Evolutionary conservation across 2,329 filamentous ascomycete species (phyloP).

Genomic region (Fusarium sp.): DNA sequence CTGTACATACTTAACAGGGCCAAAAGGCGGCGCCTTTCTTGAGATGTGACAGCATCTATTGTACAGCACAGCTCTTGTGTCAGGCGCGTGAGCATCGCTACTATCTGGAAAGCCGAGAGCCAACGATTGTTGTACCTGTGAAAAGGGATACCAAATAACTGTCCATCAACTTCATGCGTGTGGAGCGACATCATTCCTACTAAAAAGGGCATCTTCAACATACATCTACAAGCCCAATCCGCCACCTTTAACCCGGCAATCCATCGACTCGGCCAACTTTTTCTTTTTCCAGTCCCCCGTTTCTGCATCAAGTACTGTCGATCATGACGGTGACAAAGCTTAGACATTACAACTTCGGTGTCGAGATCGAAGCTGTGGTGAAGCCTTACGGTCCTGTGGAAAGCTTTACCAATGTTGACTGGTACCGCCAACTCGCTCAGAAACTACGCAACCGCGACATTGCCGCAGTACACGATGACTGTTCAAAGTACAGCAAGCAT

Average conservation of each 20-base stretch:
- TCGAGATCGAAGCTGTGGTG: conserved; percentile 54
- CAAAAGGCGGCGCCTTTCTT: conserved; percentile 10
- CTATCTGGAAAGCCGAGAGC: conserved; percentile 13
- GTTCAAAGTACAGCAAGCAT: conserved; percentile 54
- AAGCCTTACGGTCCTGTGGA: conserved; percentile 53
- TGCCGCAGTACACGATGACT: conserved; percentile 52
- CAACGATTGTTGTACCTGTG: conserved; percentile 17
- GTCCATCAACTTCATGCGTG: conserved; percentile 15
- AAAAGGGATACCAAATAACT: conserved; percentile 3
- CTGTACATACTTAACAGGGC: conserved; percentile 24
- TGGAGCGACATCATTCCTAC: neutral
- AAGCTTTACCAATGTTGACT: conserved; percentile 54
- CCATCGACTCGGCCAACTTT: conserved; percentile 5
- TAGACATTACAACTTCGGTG: conserved; percentile 55
- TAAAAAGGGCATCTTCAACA: conserved; percentile 13
- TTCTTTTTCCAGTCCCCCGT: conserved; percentile 15
- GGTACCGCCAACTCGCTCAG: conserved; percentile 55
- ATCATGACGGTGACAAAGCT: conserved; percentile 40
- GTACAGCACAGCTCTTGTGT: conserved; percentile 8
- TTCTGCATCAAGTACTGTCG: conserved; percentile 6
- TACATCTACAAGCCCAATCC: conserved; percentile 21
- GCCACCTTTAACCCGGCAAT: conserved; percentile 9
- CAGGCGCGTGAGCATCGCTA: conserved; percentile 14
- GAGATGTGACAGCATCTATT: conserved; percentile 26
- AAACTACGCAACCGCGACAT: conserved; percentile 54